A percentile compares a stretch with the other conserved stretches of the same genome.
Evolutionary conservation across 2,329 filamentous ascomycete genomes (phyloP).

Genomic region (Aureobasidium pullulans): DNA sequence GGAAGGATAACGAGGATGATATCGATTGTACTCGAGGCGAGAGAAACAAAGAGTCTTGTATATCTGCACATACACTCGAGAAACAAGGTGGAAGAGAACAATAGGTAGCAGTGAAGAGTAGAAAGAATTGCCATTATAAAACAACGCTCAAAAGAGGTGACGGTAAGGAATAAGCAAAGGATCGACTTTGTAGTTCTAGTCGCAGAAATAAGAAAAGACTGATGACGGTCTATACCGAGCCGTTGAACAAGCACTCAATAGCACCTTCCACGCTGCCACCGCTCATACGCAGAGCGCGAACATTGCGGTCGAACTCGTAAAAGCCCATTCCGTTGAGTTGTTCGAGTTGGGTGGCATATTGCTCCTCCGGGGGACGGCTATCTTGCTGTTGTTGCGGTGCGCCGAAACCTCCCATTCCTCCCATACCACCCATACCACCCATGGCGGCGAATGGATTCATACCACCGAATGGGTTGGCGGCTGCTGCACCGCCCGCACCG

Average conservation of each 20-base stretch:
- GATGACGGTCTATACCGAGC: background rate
- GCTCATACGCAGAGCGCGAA: slow-evolving; percentile 76
- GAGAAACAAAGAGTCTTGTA: too few species aligned
- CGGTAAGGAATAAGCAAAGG: too few species aligned
- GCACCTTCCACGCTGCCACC: slow-evolving; percentile 93
- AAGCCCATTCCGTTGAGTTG: slow-evolving; percentile 99
- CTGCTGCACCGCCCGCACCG: slow-evolving; percentile 18
- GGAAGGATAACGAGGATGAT: too few species aligned
- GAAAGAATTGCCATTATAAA: too few species aligned
- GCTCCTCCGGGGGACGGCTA: slow-evolving; percentile 84
- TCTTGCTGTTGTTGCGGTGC: slow-evolving; percentile 53
- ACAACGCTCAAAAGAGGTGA: too few species aligned
- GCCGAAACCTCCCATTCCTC: slow-evolving; percentile 25
- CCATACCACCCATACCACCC: slow-evolving; percentile 28
- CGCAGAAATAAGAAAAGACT: too few species aligned
- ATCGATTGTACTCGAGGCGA: too few species aligned
- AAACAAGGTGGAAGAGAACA: too few species aligned
- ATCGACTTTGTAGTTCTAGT: too few species aligned
- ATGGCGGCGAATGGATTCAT: slow-evolving; percentile 39
- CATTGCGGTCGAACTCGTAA: slow-evolving; percentile 90
- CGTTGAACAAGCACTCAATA: slow-evolving; percentile 59
- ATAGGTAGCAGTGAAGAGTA: too few species aligned
- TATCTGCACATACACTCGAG: too few species aligned
- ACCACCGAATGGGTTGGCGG: slow-evolving; percentile 34
- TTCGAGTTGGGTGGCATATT: slow-evolving; percentile 80